These are phyloP conservation scores for Leucosporidium scottii DNA, from an alignment of 768 basidiomycete species.

Conservation along the genomic window DNA sequence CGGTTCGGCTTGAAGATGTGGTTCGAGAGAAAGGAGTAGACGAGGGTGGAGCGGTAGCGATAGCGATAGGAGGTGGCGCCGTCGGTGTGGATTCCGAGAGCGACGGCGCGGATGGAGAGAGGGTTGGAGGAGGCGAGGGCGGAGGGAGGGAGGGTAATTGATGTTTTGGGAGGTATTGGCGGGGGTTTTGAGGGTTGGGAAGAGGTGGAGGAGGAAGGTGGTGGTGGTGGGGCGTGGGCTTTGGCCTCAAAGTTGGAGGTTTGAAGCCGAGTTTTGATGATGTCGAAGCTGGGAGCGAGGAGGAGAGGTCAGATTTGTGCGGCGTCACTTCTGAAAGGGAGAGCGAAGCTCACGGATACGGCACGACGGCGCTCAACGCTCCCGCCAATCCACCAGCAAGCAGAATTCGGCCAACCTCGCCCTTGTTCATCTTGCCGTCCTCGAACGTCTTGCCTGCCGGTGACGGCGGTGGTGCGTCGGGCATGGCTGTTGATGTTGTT, in stretches of 20 bases:
- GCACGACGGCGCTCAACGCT: slow-evolving; percentile 21
- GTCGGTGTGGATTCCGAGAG: slow-evolving; percentile 24
- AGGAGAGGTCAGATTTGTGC: neutral
- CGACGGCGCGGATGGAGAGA: neutral
- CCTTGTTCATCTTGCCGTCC: slow-evolving; percentile 11
- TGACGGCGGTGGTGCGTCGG: neutral
- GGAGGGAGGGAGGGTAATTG: neutral
- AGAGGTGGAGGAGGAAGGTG: neutral
- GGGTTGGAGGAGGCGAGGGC: neutral
- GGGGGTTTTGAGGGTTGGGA: neutral
- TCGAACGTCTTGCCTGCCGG: neutral
- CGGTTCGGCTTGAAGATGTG: neutral
- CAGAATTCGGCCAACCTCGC: slow-evolving; percentile 18
- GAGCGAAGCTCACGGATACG: slow-evolving; percentile 21
- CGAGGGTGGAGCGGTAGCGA: slow-evolving; percentile 12
- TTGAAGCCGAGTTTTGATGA: slow-evolving; percentile 34
- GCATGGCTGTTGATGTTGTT: slow-evolving; percentile 1
- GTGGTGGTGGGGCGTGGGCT: neutral
- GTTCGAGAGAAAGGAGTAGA: slow-evolving; percentile 19
- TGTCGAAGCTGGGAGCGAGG: slow-evolving; percentile 22
- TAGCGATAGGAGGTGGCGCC: slow-evolving; percentile 20
- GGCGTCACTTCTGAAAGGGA: neutral
- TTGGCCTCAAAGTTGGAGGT: slow-evolving; percentile 26
- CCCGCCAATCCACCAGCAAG: slow-evolving; percentile 30
- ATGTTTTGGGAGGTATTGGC: no score